Conservation (phyloP, 768 basidiomycete species). For the Cyathus striatus region DNA sequence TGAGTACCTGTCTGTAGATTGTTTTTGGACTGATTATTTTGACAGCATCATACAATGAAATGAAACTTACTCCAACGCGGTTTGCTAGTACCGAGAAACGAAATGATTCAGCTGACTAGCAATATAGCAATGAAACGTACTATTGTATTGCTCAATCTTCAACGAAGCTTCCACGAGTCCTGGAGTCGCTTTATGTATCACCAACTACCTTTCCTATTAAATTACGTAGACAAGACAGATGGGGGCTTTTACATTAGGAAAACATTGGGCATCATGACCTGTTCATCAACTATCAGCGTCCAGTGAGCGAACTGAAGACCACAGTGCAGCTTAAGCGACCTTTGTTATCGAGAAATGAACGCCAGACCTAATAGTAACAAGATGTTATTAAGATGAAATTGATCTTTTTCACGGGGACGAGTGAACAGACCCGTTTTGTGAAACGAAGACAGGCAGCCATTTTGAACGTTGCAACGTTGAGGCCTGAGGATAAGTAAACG, state of each 20-base stretch:
- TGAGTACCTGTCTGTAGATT: constrained; percentile 29
- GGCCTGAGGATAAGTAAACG: too few species aligned
- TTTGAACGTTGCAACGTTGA: neutral
- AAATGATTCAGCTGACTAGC: constrained; percentile 1
- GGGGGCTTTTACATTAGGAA: constrained; percentile 75
- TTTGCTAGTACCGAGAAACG: constrained; percentile 49
- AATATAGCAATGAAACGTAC: constrained; percentile 31
- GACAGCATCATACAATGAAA: constrained; percentile 4
- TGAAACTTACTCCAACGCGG: constrained; percentile 62
- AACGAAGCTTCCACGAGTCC: constrained; percentile 67
- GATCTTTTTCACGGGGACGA: neutral
- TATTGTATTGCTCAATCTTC: constrained; percentile 69
- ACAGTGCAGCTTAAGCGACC: too few species aligned
- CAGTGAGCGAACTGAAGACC: too few species aligned
- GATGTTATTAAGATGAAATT: neutral
- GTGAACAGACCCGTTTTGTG: constrained; percentile 46
- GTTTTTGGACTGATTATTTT: too few species aligned
- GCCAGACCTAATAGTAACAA: constrained; percentile 58
- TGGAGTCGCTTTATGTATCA: constrained; percentile 61
- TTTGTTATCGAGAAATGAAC: constrained; percentile 71
- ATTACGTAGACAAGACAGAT: too few species aligned
- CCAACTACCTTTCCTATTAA: too few species aligned
- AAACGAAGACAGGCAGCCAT: constrained; percentile 74
- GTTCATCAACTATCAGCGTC: too few species aligned
- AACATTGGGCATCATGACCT: constrained; percentile 81